phyloP scores from a whole-genome alignment of 208 protist species.

The Phytomonas francai region DNA sequence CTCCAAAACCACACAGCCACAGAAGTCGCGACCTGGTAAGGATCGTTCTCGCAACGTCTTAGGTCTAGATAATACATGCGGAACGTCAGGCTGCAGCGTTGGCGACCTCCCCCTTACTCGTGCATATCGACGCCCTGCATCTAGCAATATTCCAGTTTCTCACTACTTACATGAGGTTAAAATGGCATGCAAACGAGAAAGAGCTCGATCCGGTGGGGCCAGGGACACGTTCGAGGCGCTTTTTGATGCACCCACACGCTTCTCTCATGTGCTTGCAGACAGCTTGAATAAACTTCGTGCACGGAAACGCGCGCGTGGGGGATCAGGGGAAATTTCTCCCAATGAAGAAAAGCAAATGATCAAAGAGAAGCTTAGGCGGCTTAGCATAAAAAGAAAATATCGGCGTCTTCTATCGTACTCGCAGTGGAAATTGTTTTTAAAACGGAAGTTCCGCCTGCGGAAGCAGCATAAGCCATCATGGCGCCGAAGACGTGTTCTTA shows the following conservation, averaged over 20 bases:
- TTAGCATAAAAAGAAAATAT: constrained; percentile 24
- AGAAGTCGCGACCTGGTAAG: background rate
- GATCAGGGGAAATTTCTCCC: too few relatives aligned
- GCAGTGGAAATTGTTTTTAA: constrained; percentile 37
- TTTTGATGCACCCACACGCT: too few relatives aligned
- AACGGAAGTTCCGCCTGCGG: constrained; percentile 33
- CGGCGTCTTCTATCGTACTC: constrained; percentile 26
- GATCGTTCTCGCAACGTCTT: background rate
- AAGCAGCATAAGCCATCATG: constrained; percentile 24
- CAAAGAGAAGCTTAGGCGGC: constrained; percentile 9
- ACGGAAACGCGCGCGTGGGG: too few relatives aligned
- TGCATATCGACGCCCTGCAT: constrained; percentile 59
- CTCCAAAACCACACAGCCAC: background rate
- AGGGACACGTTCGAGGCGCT: background rate
- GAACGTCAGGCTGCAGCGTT: too few relatives aligned
- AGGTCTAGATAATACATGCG: too few relatives aligned
- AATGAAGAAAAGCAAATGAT: too few relatives aligned
- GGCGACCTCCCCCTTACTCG: background rate
- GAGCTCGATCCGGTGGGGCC: constrained; percentile 1
- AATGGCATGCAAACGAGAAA: background rate
- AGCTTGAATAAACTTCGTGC: too few relatives aligned
- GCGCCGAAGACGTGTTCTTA: constrained; percentile 10
- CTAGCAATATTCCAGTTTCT: constrained; percentile 51
- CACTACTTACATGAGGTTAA: constrained; percentile 30
- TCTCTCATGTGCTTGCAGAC: too few relatives aligned